A percentile compares a stretch with the other conserved stretches of the same genome.
phyloP scores from a whole-genome alignment of 108 stramenopile species.

The Conticribra guillardii region DNA sequence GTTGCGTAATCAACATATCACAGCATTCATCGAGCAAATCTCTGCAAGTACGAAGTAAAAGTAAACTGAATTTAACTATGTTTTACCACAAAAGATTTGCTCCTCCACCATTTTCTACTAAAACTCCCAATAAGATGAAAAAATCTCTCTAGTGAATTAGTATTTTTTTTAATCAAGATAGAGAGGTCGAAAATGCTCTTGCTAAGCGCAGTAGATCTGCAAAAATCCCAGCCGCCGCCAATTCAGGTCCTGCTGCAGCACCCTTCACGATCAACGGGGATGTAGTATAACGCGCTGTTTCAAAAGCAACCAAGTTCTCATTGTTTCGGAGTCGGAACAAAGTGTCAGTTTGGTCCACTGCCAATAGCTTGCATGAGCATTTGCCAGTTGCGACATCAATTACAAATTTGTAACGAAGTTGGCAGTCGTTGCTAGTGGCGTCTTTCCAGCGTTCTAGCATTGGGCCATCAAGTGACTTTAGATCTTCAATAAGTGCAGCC shows the following conservation, averaged over 20 bases:
- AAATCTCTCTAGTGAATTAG: no score
- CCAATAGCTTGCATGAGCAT: constrained; percentile 49
- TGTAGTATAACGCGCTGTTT: constrained; percentile 66
- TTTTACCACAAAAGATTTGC: no score
- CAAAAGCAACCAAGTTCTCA: constrained; percentile 73
- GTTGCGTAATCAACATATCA: no score
- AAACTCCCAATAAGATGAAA: no score
- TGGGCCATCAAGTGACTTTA: constrained; percentile 48
- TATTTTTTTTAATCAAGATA: no score
- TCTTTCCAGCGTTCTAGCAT: constrained; percentile 66
- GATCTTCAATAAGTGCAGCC: constrained; percentile 51
- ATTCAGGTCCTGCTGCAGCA: constrained; percentile 82
- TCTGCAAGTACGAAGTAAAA: no score
- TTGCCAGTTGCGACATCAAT: constrained; percentile 65
- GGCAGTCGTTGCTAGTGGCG: constrained; percentile 48
- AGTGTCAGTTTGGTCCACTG: constrained; percentile 56
- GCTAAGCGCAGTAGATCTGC: constrained; percentile 81
- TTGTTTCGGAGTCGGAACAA: constrained; percentile 64
- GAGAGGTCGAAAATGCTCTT: constrained; percentile 59
- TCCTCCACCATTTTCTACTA: no score
- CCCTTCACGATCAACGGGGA: constrained; percentile 88
- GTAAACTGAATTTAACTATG: no score
- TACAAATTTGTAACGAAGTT: constrained; percentile 81
- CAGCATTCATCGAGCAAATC: no score
- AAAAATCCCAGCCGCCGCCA: constrained; percentile 84